These are phyloP conservation scores for Antrodiella citrinella DNA, from an alignment of 768 basidiomycete species.

Conservation along the genomic window DNA sequence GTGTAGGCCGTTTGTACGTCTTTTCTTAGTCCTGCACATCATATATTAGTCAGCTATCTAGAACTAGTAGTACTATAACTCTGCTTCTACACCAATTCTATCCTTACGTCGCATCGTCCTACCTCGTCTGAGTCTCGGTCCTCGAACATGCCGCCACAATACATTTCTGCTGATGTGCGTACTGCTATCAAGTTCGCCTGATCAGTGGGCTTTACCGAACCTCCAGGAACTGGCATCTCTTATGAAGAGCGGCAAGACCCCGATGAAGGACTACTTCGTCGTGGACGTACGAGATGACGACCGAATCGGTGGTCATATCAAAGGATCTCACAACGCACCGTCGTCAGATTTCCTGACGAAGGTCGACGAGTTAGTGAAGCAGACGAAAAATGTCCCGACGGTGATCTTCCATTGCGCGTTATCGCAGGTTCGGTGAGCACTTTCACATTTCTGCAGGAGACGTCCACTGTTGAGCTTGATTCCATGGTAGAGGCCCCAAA, in stretches of 20 bases:
- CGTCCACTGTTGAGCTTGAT: not conserved
- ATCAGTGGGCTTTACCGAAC: not conserved
- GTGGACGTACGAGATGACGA: slow-evolving; percentile 86
- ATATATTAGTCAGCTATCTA: too few species aligned
- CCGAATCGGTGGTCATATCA: slow-evolving; percentile 73
- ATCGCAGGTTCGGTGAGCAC: slow-evolving; percentile 66
- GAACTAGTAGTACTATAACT: too few species aligned
- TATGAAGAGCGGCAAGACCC: slow-evolving; percentile 56
- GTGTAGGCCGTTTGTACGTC: too few species aligned
- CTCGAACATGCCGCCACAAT: not conserved
- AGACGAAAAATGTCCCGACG: slow-evolving; percentile 51
- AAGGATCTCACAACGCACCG: slow-evolving; percentile 52
- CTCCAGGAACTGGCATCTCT: slow-evolving; percentile 58
- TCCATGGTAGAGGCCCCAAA: slow-evolving; percentile 54
- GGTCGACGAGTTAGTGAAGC: slow-evolving; percentile 50
- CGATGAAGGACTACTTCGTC: slow-evolving; percentile 61
- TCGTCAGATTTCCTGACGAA: slow-evolving; percentile 48
- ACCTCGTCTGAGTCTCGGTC: too few species aligned
- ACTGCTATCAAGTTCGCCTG: not conserved
- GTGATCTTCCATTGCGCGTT: slow-evolving; percentile 75
- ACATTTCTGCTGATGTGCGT: not conserved
- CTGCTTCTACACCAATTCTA: too few species aligned
- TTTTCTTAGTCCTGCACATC: too few species aligned
- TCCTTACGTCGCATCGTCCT: too few species aligned
- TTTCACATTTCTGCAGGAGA: not conserved